phyloP scores from a whole-genome alignment of 2,329 filamentous ascomycete genomes.

The Botrytis squamosa region DNA sequence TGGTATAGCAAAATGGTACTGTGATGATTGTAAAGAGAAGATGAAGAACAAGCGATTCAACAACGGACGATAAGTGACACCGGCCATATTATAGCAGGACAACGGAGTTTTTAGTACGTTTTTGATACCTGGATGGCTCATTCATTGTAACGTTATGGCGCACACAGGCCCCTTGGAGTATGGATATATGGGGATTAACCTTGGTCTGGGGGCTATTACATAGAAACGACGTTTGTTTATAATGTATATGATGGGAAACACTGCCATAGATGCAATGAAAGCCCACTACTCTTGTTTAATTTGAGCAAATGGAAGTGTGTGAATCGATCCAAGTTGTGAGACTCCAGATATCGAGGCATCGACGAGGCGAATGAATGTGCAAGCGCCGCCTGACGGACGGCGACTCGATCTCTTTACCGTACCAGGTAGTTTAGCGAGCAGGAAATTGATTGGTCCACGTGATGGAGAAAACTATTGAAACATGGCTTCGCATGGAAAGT shows the following conservation, averaged over 20 bases:
- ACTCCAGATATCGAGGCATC: not conserved
- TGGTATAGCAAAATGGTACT: slow-evolving; percentile 38
- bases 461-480: not conserved
- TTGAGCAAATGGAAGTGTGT: not conserved
- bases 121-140: slow-evolving; percentile 20
- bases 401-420: not conserved
- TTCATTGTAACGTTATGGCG: slow-evolving; percentile 3
- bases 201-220: not conserved
- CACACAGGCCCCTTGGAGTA: slow-evolving; percentile 16
- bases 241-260: slow-evolving; percentile 10
- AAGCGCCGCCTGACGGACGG: not conserved
- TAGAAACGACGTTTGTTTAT: slow-evolving; percentile 12
- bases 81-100: slow-evolving; percentile 10
- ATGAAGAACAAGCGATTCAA: slow-evolving; percentile 33
- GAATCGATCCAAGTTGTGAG: not conserved
- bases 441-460: slow-evolving; percentile 1
- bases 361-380: not conserved
- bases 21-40: slow-evolving; percentile 38
- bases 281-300: not conserved
- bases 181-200: slow-evolving; percentile 6
- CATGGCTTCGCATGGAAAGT: not conserved
- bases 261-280: not conserved
- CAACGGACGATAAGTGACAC: slow-evolving; percentile 29
- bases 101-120: slow-evolving; percentile 19
- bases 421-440: not conserved